Base-by-base conservation (phyloP, 202 grass and related monocot genomes). In the Sporobolus alterniflorus region DNA sequence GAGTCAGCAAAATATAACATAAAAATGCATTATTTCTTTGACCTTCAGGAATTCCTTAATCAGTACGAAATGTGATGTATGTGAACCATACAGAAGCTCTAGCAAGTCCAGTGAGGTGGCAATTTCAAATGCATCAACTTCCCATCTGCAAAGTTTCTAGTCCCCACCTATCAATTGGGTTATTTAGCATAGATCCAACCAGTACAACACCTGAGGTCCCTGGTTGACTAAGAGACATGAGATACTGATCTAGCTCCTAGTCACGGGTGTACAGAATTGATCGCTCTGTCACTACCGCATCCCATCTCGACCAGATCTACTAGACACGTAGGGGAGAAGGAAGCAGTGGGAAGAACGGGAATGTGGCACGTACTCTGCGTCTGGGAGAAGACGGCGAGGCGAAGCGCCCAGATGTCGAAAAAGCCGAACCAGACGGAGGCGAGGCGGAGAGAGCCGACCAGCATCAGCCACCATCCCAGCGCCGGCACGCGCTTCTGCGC, bases 371-470 rank as follows among this genome's bases (percentile, higher is more conserved):
- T 68, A 97, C 94, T 97, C 2, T 94, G 34, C 0, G 90, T 78
- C 32, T 91, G 88, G 60, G 94, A 95, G 92, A 98, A 98, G 86
- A 98, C 90, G 74, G 95, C 95, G 73, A 90, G 62, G 50, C 92
- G 88, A 21, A 98, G 84, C 44, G 95, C 95, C 95, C 92, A 95
- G 86, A 95, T 98, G 88, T 98, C 57, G 83, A 92, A 96, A 88
- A 96, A 96, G 39, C 93, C 90, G 72, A 93, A 93, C 93, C 93
- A 96, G 61, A 96, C 88, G 48, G 88, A 93, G 67, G 82, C 88
- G 47, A 96, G 83, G 60, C 90, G 90, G 51, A 91, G 86, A 20
- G 67, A 89, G 2, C 90, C 93, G 48, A 96, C 90, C 39, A 93
- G 83, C 88, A 96, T 96, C 31, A 93, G 76, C 93, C 90, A 96